Percentiles rank a stretch among this genome's conserved stretches.
Conservation (phyloP, 352 stramenopile species). For the Phytophthora citricola region DNA sequence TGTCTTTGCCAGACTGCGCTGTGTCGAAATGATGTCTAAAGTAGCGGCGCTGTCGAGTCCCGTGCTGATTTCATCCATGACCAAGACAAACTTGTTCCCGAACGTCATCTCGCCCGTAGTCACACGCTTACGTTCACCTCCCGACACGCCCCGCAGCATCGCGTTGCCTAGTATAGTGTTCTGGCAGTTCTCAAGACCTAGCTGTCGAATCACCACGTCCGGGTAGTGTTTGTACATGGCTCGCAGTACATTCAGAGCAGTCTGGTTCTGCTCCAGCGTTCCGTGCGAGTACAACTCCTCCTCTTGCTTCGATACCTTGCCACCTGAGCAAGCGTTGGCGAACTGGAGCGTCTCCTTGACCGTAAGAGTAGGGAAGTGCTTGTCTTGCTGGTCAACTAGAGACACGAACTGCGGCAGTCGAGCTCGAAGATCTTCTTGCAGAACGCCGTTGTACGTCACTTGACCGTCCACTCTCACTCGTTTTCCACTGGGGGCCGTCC, state of each 20-base stretch:
- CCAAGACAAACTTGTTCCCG: conserved; percentile 59
- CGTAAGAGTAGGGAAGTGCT: conserved; percentile 56
- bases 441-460: conserved; percentile 12
- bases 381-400: conserved; percentile 51
- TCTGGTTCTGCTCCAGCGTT: conserved; percentile 16
- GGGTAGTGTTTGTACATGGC: conserved; percentile 21
- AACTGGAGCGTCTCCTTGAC: conserved; percentile 65
- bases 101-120: conserved; percentile 85
- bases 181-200: conserved; percentile 34
- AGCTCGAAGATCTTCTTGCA: background rate
- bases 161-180: conserved; percentile 62
- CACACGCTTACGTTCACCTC: conserved; percentile 71
- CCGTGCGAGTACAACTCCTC: conserved; percentile 13
- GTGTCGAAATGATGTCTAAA: conserved; percentile 31
- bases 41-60: conserved; percentile 87
- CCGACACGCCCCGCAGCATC: conserved; percentile 61
- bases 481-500: conserved; percentile 1
- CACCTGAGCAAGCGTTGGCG: conserved; percentile 19
- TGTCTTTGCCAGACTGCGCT: conserved; percentile 46
- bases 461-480: conserved; percentile 4
- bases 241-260: conserved; percentile 8
- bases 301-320: conserved; percentile 7
- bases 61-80: conserved; percentile 42
- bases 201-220: conserved; percentile 17
- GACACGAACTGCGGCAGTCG: conserved; percentile 44